phyloP scores from a whole-genome alignment of 305 asterid genomes.

The Fraxinus velutina region DNA sequence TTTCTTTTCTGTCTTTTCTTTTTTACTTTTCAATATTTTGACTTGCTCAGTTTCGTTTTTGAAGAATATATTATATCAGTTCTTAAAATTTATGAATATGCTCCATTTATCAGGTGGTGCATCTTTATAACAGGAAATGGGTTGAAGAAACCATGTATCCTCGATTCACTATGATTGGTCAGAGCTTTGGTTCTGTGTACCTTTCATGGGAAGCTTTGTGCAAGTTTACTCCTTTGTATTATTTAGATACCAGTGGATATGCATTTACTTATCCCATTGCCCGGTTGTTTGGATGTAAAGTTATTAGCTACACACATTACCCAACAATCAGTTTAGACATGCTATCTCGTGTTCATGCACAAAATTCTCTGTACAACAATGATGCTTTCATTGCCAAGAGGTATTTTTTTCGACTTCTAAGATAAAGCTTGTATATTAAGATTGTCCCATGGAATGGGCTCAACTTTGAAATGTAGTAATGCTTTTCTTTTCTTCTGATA shows the following conservation, averaged over 20 bases:
- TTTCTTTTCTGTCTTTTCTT: neutral
- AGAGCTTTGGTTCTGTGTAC: constrained; percentile 88
- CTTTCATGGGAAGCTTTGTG: constrained; percentile 91
- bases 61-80: neutral
- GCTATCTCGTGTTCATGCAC: constrained; percentile 75
- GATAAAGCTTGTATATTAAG: neutral
- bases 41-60: neutral
- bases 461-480: neutral
- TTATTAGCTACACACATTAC: constrained; percentile 85
- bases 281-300: constrained; percentile 65
- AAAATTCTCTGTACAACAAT: constrained; percentile 84
- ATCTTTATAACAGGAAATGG: constrained; percentile 77
- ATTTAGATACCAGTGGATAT: constrained; percentile 90
- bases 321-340: constrained; percentile 95
- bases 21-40: neutral
- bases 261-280: constrained; percentile 96
- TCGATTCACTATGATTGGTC: constrained; percentile 94
- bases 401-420: constrained; percentile 27
- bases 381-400: constrained; percentile 71
- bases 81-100: constrained; percentile 19
- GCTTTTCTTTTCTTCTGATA: neutral
- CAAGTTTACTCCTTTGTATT: constrained; percentile 64
- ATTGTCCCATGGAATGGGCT: neutral
- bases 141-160: constrained; percentile 83
- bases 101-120: constrained; percentile 59